Conservation (phyloP, 2,329 filamentous ascomycete species). For the Aschersonia sp. region DNA sequence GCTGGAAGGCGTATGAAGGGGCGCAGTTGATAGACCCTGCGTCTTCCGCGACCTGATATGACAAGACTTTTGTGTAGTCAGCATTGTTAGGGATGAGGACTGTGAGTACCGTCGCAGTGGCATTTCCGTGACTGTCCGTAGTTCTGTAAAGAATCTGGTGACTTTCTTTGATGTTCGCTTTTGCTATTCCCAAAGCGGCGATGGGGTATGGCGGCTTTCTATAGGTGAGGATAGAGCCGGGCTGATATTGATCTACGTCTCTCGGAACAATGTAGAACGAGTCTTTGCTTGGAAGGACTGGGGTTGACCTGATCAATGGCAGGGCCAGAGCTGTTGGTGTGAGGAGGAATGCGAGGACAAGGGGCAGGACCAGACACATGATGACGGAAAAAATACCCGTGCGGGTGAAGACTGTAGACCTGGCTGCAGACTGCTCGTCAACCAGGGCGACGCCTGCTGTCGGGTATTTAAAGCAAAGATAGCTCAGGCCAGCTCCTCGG, state of each 20-base stretch:
- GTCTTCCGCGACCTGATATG: constrained; percentile 27
- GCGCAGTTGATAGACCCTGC: constrained; percentile 20
- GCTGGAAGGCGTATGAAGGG: constrained; percentile 12
- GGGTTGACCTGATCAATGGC: not conserved
- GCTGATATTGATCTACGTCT: constrained; percentile 3
- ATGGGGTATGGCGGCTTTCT: constrained; percentile 9
- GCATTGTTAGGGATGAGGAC: constrained; percentile 20
- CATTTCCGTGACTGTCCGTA: constrained; percentile 18
- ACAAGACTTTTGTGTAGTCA: constrained; percentile 17
- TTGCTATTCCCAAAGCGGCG: constrained; percentile 5
- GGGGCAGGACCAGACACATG: not conserved
- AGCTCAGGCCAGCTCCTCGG: too few species aligned
- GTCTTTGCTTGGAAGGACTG: not conserved
- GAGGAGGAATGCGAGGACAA: not conserved
- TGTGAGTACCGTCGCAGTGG: constrained; percentile 22
- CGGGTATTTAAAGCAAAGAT: too few species aligned
- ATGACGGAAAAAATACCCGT: not conserved
- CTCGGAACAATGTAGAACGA: constrained; percentile 4
- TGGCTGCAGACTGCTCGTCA: not conserved
- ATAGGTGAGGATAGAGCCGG: constrained; percentile 10
- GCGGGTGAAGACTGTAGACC: not conserved
- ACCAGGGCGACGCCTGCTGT: too few species aligned
- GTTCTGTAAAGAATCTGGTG: constrained; percentile 25
- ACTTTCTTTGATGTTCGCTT: constrained; percentile 6
- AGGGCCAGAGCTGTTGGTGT: not conserved